Base-by-base conservation (phyloP, 768 basidiomycete species). In the Tephrocybe sp. region DNA sequence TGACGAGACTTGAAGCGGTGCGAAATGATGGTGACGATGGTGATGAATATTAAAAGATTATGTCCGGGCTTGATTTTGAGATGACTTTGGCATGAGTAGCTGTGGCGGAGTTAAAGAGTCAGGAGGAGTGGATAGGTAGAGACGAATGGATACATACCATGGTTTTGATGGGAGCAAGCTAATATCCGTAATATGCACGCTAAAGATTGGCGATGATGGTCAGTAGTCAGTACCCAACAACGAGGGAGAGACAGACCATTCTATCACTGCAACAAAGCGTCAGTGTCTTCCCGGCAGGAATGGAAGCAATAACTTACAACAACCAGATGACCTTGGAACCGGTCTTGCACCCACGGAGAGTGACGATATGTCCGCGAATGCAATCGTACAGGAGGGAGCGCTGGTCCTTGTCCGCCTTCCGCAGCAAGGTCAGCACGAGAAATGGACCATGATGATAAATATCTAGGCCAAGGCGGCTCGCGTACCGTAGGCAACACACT, bases 311-410 rank as follows among this genome's bases (percentile, higher is more conserved):
- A 16, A 72, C 72, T 45, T 61, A 79, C 75, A 93, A 93, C 42
- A 93, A 75, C 91, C 91, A 93, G 61, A 92, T 92, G 60, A 92
- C 88, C 63, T 91, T 91, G 1, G 90, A 91, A 22, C 91, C 91
- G 1, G 91, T 91, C 74, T 92, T 92, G 63, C 89, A 91, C 18
- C 91, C 91, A 30, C 91, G 80, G n/a, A 93, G 74, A 23, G 90
- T 92, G 40, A 92, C 90, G 55, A 92, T 91, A 60, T 92, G 89
- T 3, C 88, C 88, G 31, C 86, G 77, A 55, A 92, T 91, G 58
- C 91, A 91, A 36, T 92, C 90, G 59, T 91, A 92, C 29, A 93
- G 72, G 51, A 84, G 65, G 2, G 85, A 82, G 18, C 91, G 82
- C 62, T 93, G 91, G 45, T 91, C 91, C 65, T 91, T 90, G 67